phyloP scores from a whole-genome alignment of 345 rosid species.

The Camelina neglecta region DNA sequence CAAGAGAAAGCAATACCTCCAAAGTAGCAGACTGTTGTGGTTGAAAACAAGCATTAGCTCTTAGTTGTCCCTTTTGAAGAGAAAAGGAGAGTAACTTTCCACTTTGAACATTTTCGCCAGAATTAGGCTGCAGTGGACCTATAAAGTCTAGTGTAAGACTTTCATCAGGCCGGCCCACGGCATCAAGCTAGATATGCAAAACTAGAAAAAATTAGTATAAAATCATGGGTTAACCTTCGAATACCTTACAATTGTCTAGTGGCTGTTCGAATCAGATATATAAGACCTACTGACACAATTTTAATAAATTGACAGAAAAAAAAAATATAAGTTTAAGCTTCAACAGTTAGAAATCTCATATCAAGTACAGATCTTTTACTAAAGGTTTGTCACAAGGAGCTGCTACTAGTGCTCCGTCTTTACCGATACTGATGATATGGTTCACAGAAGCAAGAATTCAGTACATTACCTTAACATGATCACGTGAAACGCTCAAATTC shows the following conservation, averaged over 20 bases:
- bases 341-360: neutral
- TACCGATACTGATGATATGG: constrained; percentile 19
- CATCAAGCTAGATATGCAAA: constrained; percentile 73
- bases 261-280: constrained; percentile 29
- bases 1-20: constrained; percentile 63
- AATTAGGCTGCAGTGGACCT: constrained; percentile 62
- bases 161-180: constrained; percentile 92
- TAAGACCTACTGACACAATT: constrained; percentile 13
- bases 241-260: neutral
- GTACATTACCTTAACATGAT: constrained; percentile 69
- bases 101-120: constrained; percentile 63
- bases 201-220: constrained; percentile 17
- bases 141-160: constrained; percentile 78
- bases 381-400: constrained; percentile 2
- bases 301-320: neutral
- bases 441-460: constrained; percentile 24
- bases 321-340: neutral
- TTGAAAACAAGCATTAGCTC: constrained; percentile 70
- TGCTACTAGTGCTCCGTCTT: constrained; percentile 31
- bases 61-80: constrained; percentile 92
- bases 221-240: constrained; percentile 3
- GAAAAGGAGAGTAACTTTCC: constrained; percentile 78
- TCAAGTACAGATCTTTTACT: constrained; percentile 5
- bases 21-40: constrained; percentile 84
- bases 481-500: constrained; percentile 72